Percentiles rank a stretch among this genome's conserved stretches.
Evolutionary conservation across 257 asterid species (phyloP).

Genomic region (Ligustrum vulgare): DNA sequence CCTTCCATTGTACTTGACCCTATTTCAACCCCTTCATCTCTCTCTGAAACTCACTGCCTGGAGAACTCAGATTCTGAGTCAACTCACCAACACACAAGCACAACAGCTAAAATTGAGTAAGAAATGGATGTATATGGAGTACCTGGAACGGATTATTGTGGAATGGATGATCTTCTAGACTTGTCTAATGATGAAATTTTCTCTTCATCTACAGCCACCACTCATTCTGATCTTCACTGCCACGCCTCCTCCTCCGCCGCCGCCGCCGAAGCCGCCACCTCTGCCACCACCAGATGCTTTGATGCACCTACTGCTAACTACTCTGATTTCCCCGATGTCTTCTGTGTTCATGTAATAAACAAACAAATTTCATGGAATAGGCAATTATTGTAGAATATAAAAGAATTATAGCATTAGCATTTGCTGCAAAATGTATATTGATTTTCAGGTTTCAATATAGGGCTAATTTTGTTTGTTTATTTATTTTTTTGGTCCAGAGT

Average conservation of each 20-base stretch:
- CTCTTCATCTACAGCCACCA: slow-evolving; percentile 30
- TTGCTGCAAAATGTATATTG: not conserved
- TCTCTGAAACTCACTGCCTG: not conserved
- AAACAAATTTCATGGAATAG: too few species aligned
- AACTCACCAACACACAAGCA: not conserved
- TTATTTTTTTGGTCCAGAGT: slow-evolving; percentile 21
- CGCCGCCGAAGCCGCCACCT: not conserved
- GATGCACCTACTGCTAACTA: slow-evolving; percentile 26
- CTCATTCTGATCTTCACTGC: slow-evolving; percentile 34
- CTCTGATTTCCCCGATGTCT: slow-evolving; percentile 44
- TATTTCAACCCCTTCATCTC: slow-evolving; percentile 5
- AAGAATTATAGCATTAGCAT: too few species aligned
- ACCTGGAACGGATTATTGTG: slow-evolving; percentile 37
- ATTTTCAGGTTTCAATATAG: not conserved
- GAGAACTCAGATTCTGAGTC: not conserved
- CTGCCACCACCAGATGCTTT: slow-evolving; percentile 2
- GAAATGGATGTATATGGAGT: slow-evolving; percentile 59
- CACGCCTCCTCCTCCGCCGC: slow-evolving; percentile 27
- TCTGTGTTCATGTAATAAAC: slow-evolving; percentile 46
- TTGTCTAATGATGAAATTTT: slow-evolving; percentile 52
- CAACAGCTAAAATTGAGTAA: not conserved
- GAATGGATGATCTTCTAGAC: slow-evolving; percentile 63
- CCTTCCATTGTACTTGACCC: slow-evolving; percentile 38
- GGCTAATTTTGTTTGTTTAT: not conserved
- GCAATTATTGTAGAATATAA: too few species aligned